phyloP scores from a whole-genome alignment of 345 rosid species.

The Populus pruinosa region DNA sequence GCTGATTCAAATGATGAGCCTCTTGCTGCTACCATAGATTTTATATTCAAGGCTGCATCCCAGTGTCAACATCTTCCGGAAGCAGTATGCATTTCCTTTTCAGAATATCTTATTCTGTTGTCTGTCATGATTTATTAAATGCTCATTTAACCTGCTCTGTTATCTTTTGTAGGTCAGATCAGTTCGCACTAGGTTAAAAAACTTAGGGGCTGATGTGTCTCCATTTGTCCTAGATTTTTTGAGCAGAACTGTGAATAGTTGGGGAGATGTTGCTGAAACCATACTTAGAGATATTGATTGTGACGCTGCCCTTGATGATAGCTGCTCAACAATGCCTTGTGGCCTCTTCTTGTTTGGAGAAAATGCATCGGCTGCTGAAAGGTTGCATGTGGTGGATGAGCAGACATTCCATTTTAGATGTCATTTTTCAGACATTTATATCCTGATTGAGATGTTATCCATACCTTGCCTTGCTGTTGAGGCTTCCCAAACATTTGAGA shows the following conservation, averaged over 20 bases:
- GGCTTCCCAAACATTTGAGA: conserved; percentile 88
- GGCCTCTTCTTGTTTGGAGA: conserved; percentile 64
- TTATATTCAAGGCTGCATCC: conserved; percentile 81
- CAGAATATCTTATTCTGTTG: conserved; percentile 6
- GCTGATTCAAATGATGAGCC: conserved; percentile 67
- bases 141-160: conserved; percentile 8
- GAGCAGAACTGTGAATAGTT: conserved; percentile 82
- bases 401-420: conserved; percentile 42
- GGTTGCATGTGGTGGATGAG: conserved; percentile 49
- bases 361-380: conserved; percentile 53
- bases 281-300: conserved; percentile 76
- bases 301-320: conserved; percentile 61
- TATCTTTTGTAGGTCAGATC: conserved; percentile 62
- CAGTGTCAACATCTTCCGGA: conserved; percentile 86
- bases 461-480: conserved; percentile 82
- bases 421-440: conserved; percentile 79
- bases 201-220: conserved; percentile 75
- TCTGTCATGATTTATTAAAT: conserved; percentile 2
- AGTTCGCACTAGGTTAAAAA: conserved; percentile 77
- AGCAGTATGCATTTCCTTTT: conserved; percentile 58
- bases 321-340: conserved; percentile 41
- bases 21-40: conserved; percentile 78
- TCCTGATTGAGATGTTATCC: conserved; percentile 88
- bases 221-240: conserved; percentile 75
- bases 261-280: conserved; percentile 83